These are phyloP conservation scores for Closterium sp. DNA, from an alignment of 139 green algal species.

Conservation along the genomic window DNA sequence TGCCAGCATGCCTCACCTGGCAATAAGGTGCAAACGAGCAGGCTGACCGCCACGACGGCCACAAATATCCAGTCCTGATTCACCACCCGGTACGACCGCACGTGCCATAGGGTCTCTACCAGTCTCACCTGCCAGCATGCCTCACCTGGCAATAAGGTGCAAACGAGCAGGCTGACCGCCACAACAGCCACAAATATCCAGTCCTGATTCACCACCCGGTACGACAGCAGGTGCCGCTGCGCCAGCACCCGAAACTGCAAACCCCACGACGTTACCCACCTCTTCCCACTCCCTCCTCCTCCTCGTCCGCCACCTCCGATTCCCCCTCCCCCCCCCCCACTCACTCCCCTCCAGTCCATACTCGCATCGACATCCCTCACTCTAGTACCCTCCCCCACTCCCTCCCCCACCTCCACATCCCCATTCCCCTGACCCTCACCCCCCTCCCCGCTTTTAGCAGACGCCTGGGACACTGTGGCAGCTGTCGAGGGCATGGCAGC, in stretches of 20 bases:
- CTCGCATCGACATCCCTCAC: conserved; percentile 14
- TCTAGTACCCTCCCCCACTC: neutral
- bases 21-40: no score
- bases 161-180: neutral
- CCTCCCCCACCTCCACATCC: neutral
- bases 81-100: no score
- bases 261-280: conserved; percentile 26
- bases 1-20: no score
- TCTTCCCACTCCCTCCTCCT: conserved; percentile 1
- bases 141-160: neutral
- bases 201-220: neutral
- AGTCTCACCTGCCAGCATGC: no score
- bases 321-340: neutral
- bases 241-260: conserved; percentile 19
- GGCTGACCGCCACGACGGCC: no score
- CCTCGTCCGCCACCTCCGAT: neutral
- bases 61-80: no score
- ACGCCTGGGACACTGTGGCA: no score
- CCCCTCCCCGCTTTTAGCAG: neutral
- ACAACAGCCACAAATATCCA: neutral
- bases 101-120: no score
- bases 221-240: neutral
- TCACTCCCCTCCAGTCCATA: neutral
- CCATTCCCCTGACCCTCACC: neutral
- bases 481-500: neutral